Evolutionary conservation across 2,329 filamentous ascomycete genomes (phyloP).

Genomic region (Arachnomyces sp.): DNA sequence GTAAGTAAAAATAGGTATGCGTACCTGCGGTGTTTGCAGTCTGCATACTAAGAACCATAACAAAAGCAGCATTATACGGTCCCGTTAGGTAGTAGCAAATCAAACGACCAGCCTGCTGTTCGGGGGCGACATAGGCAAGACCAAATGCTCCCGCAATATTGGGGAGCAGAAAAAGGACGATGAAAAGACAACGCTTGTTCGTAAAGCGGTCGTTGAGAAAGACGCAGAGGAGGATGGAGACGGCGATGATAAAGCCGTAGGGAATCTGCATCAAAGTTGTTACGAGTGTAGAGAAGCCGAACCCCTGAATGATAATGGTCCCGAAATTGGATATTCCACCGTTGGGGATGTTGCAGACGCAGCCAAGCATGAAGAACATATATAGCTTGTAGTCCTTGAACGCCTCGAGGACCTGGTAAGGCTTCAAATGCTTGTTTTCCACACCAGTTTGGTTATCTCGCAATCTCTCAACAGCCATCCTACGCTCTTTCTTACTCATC

Average conservation of each 20-base stretch:
- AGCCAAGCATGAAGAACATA: constrained; percentile 46
- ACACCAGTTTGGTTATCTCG: constrained; percentile 52
- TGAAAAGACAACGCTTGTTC: constrained; percentile 45
- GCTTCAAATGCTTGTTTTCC: constrained; percentile 49
- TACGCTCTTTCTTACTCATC: constrained; percentile 43
- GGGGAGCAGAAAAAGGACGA: constrained; percentile 49
- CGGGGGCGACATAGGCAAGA: constrained; percentile 44
- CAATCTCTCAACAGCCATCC: constrained; percentile 48
- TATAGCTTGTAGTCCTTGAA: constrained; percentile 52
- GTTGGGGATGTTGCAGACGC: constrained; percentile 46
- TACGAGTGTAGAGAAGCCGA: constrained; percentile 47
- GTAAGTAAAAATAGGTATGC: constrained; percentile 1
- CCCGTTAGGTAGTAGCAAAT: constrained; percentile 53
- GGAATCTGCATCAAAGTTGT: constrained; percentile 49
- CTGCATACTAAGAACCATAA: constrained; percentile 41
- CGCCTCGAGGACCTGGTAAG: constrained; percentile 48
- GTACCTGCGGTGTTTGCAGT: constrained; percentile 37
- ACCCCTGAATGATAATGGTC: constrained; percentile 50
- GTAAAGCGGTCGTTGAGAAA: constrained; percentile 41
- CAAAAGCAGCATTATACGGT: constrained; percentile 47
- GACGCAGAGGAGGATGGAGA: constrained; percentile 43
- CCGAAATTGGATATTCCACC: constrained; percentile 53
- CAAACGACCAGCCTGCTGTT: constrained; percentile 46
- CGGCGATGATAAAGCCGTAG: constrained; percentile 41
- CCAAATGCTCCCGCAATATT: constrained; percentile 53